Conservation (phyloP, 2,329 filamentous ascomycete species). For the Magnaporthiopsis rhizophila region DNA sequence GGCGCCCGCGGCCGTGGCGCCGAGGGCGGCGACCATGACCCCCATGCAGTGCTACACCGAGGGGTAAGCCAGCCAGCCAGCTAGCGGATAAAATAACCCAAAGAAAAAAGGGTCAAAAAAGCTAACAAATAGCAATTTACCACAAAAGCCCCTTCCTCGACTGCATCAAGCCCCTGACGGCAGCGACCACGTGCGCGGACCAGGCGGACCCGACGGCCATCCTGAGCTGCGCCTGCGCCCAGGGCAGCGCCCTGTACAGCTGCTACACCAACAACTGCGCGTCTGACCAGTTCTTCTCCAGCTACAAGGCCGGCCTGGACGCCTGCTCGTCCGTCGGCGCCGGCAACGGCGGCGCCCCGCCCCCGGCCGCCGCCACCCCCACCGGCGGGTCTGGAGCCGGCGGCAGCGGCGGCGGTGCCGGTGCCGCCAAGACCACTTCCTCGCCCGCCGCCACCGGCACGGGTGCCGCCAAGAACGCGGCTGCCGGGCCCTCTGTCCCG, state of each 20-base stretch:
- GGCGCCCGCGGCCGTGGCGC: background rate
- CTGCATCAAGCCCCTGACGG: constrained; percentile 1
- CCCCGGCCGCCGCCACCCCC: background rate
- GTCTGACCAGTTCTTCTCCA: constrained; percentile 2
- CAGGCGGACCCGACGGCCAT: background rate
- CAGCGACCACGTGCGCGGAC: background rate
- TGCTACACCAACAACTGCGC: constrained; percentile 3
- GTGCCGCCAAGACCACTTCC: background rate
- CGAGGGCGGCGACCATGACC: background rate
- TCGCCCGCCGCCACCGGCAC: background rate
- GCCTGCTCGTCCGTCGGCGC: background rate
- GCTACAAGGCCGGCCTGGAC: constrained; percentile 2
- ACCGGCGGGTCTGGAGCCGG: background rate
- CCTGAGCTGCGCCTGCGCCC: background rate
- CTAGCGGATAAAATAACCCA: no score
- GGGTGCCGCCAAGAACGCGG: background rate
- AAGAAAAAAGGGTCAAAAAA: no score
- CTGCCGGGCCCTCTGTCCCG: background rate
- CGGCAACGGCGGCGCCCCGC: background rate
- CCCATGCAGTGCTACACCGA: constrained; percentile 1
- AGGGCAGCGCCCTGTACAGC: background rate
- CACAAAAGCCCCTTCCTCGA: background rate
- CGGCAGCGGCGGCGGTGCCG: background rate
- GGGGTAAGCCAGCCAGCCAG: background rate
- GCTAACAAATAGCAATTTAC: background rate